A percentile compares a stretch with the other conserved stretches of the same genome.
These are phyloP conservation scores for Exophiala sp. DNA, from an alignment of 2,329 filamentous ascomycete species.

Conservation along the genomic window DNA sequence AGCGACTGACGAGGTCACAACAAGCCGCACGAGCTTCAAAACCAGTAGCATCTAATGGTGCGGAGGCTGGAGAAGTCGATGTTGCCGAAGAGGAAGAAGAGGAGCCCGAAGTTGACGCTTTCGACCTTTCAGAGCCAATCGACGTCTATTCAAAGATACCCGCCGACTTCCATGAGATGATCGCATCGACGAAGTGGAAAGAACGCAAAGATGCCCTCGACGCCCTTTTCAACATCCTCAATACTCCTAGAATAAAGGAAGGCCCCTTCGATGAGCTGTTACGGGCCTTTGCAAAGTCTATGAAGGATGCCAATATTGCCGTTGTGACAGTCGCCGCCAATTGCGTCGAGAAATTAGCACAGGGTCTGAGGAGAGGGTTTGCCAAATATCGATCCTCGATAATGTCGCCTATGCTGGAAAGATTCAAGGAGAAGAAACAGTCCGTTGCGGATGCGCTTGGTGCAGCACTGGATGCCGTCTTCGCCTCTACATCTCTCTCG, in stretches of 20 bases:
- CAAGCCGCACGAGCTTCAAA: slow-evolving; percentile 77
- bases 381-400: slow-evolving; percentile 75
- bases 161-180: slow-evolving; percentile 73
- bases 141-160: slow-evolving; percentile 81
- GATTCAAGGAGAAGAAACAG: slow-evolving; percentile 95
- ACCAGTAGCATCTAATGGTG: slow-evolving; percentile 58
- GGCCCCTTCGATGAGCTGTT: slow-evolving; percentile 82
- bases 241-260: slow-evolving; percentile 88
- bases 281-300: slow-evolving; percentile 82
- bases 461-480: slow-evolving; percentile 72
- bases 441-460: slow-evolving; percentile 83
- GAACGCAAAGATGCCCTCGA: slow-evolving; percentile 94
- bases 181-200: slow-evolving; percentile 95
- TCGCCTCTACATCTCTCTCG: slow-evolving; percentile 64
- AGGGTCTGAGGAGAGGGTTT: slow-evolving; percentile 75
- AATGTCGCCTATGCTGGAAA: slow-evolving; percentile 87
- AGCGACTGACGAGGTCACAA: slow-evolving; percentile 81
- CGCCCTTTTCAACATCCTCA: slow-evolving; percentile 69
- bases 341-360: slow-evolving; percentile 84
- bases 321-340: slow-evolving; percentile 92
- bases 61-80: slow-evolving; percentile 52
- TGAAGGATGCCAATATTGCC: slow-evolving; percentile 98
- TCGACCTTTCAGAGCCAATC: slow-evolving; percentile 77
- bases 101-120: slow-evolving; percentile 70
- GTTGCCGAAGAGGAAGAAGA: slow-evolving; percentile 59